Evolutionary conservation across 805 yeast species (phyloP), one percentile per base, ranked within the genome.

Genomic region (Debaryomyces prosopidis): DNA sequence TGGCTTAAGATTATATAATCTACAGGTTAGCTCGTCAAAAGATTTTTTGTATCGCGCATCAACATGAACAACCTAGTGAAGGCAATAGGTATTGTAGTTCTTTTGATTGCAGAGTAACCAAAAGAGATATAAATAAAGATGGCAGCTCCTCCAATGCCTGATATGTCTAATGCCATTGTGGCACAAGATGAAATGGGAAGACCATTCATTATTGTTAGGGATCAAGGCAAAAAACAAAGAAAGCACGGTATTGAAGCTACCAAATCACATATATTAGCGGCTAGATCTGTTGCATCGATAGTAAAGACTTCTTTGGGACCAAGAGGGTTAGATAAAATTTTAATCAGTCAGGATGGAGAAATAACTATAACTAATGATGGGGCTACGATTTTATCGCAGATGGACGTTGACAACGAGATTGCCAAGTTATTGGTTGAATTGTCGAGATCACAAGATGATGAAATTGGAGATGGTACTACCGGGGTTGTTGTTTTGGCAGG

Each of bases 111-210:
- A 18, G 37, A 34, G 9, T 34, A 11, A 40, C 43, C 18, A 43
- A 32, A 18, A 44, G 43, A 44, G 3, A 43, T 41, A 26, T 19
- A 32, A n/a, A 39, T 39, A 34, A 33, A 34, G 18, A 45, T 43
- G 45, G 39, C 48, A 40, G 47, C 47, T 27, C 37, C 48, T 37
- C 40, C 45, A 39, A 79, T 82, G 87, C 96, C 97, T 34, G 99
- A 94, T 67, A 76, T 94, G 79, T 91, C 98, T 55, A 94, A 95
- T 62, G 99, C 99, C 69, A 90, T 94, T 58, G 89, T 94, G 75
- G 98, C 99, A 3, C 99, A 92, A 69, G 99, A 94, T 66, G 99
- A 94, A 69, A 89, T 87, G 91, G 99, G 99, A 16, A 85, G 99
- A 69, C 99, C 99, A 16, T 89, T 94, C 65, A 92, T 94, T 62